These are phyloP conservation scores for Akanthomyces lecanii DNA, from an alignment of 2,329 filamentous ascomycete species.

Conservation along the genomic window DNA sequence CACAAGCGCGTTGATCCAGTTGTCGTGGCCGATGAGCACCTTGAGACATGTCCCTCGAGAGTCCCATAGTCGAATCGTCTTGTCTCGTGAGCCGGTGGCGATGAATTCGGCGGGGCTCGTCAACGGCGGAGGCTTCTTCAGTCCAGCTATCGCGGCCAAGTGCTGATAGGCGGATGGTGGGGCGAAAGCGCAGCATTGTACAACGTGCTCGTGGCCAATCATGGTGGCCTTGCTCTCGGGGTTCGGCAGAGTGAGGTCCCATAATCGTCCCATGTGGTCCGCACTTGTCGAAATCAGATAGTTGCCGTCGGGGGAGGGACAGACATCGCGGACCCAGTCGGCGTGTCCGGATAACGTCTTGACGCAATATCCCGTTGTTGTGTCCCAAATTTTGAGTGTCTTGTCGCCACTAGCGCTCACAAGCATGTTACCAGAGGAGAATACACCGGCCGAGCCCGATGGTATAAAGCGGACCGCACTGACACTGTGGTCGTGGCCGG, in stretches of 20 bases:
- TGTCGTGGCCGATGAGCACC: constrained; percentile 83
- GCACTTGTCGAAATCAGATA: constrained; percentile 80
- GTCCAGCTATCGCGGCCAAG: constrained; percentile 69
- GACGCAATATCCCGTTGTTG: constrained; percentile 86
- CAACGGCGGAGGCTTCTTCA: constrained; percentile 74
- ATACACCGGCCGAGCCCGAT: constrained; percentile 71
- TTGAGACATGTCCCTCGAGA: constrained; percentile 78
- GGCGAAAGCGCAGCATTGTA: constrained; percentile 84
- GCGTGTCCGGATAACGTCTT: constrained; percentile 83
- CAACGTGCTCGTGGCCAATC: constrained; percentile 78
- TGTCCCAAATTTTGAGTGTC: constrained; percentile 85
- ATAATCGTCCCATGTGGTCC: constrained; percentile 76
- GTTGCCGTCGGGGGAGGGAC: constrained; percentile 75
- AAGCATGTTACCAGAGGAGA: constrained; percentile 76
- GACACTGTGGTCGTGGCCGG: constrained; percentile 89
- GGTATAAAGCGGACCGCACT: constrained; percentile 86
- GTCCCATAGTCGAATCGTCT: constrained; percentile 88
- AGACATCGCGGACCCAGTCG: constrained; percentile 89
- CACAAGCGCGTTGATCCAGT: constrained; percentile 82
- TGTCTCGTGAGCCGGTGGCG: constrained; percentile 85
- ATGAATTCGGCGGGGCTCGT: constrained; percentile 80
- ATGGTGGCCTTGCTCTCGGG: constrained; percentile 74
- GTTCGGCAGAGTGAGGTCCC: constrained; percentile 67
- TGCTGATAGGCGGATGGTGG: constrained; percentile 74
- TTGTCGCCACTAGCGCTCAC: constrained; percentile 84